Conservation (phyloP, 106 monocot species). For the Posidonia australis region DNA sequence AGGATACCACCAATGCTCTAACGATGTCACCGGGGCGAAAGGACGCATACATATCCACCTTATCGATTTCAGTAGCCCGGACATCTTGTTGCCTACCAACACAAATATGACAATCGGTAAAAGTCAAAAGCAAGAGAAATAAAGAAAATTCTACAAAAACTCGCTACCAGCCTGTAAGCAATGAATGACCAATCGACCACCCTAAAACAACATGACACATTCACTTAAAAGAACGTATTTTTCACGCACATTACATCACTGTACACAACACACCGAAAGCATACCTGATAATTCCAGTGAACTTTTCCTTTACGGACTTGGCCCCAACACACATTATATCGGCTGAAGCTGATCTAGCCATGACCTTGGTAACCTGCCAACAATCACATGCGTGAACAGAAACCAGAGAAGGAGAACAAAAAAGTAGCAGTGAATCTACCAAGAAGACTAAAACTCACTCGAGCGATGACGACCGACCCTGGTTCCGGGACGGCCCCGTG, state of each 20-base stretch:
- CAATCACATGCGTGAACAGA: neutral
- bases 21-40: constrained; percentile 89
- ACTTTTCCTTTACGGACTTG: constrained; percentile 79
- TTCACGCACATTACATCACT: too few species aligned
- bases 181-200: too few species aligned
- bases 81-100: constrained; percentile 93
- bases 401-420: neutral
- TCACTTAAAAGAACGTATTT: too few species aligned
- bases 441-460: constrained; percentile 28
- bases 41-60: constrained; percentile 92
- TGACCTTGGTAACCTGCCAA: constrained; percentile 85
- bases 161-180: too few species aligned
- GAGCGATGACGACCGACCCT: constrained; percentile 55
- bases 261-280: too few species aligned
- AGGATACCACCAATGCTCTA: constrained; percentile 94
- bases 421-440: neutral
- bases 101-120: neutral
- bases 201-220: too few species aligned
- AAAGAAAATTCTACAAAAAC: neutral
- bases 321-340: constrained; percentile 95
- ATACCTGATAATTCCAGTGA: constrained; percentile 81
- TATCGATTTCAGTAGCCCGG: constrained; percentile 96
- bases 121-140: neutral
- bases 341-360: constrained; percentile 70
- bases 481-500: constrained; percentile 70